These are phyloP conservation scores for Solanum rostratum DNA, from an alignment of 257 asterid species.

Conservation along the genomic window DNA sequence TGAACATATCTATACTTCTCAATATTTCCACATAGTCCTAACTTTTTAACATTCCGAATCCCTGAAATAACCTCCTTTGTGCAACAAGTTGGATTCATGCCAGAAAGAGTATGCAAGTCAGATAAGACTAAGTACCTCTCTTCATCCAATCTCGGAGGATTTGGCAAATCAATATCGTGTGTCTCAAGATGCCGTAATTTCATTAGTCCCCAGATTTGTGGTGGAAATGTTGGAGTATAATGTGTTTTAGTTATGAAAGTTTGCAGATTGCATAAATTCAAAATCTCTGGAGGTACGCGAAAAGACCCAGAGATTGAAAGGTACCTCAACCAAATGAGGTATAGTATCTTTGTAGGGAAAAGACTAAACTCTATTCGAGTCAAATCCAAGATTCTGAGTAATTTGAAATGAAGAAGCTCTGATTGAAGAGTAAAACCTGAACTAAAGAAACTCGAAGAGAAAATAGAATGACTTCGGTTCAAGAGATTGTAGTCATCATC, in stretches of 20 bases:
- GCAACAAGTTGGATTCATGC: neutral
- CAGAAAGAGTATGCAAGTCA: neutral
- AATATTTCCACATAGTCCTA: neutral
- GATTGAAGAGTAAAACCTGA: neutral
- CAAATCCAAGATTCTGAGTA: constrained; percentile 7
- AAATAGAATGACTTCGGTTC: neutral
- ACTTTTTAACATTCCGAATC: neutral
- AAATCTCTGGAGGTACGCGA: neutral
- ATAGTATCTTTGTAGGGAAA: neutral
- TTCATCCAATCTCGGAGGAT: neutral
- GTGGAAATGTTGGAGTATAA: neutral
- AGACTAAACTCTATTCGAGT: neutral
- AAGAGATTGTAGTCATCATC: neutral
- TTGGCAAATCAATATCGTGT: neutral
- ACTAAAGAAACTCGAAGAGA: neutral
- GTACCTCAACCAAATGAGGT: neutral
- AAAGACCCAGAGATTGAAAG: neutral
- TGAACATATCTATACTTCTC: neutral
- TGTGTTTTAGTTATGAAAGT: neutral
- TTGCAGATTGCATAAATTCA: neutral
- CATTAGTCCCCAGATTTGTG: neutral
- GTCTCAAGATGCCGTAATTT: neutral
- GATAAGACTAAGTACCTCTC: neutral
- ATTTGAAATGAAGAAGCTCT: neutral
- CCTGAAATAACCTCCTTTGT: neutral